These are phyloP conservation scores for Eucalyptus pumila DNA, from an alignment of 345 rosid genomes.

Conservation along the genomic window DNA sequence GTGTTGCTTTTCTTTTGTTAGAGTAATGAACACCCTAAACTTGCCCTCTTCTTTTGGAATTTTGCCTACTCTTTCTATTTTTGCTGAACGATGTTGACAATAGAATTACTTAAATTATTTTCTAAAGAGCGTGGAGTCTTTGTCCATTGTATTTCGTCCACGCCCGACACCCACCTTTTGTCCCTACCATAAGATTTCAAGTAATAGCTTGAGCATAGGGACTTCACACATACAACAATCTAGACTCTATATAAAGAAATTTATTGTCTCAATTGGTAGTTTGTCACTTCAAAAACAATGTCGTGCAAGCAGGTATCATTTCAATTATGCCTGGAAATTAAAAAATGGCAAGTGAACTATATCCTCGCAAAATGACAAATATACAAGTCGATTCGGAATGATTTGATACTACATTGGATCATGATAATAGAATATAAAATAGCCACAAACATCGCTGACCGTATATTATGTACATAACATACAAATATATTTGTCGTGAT, in stretches of 20 bases:
- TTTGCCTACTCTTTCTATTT: neutral
- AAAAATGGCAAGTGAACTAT: neutral
- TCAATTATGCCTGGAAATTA: neutral
- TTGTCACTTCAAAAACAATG: neutral
- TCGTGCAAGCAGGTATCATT: neutral
- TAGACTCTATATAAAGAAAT: neutral
- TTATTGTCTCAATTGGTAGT: neutral
- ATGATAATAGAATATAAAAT: neutral
- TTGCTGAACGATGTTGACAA: neutral
- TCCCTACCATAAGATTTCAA: neutral
- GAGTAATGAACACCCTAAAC: neutral
- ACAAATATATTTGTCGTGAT: neutral
- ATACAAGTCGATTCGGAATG: neutral
- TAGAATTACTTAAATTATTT: neutral
- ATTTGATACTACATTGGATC: neutral
- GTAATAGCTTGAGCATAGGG: neutral
- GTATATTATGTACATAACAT: neutral
- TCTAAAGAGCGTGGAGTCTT: neutral
- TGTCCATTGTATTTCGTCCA: neutral
- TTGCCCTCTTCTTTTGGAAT: neutral
- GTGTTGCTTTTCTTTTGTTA: neutral
- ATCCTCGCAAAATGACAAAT: neutral
- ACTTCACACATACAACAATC: neutral
- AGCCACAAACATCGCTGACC: accelerated
- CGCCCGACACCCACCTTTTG: neutral